A percentile compares a stretch with the other conserved stretches of the same genome.
Evolutionary conservation across 192 early-diverging fungal species (phyloP).

Genomic region (Spinellus fusiger): DNA sequence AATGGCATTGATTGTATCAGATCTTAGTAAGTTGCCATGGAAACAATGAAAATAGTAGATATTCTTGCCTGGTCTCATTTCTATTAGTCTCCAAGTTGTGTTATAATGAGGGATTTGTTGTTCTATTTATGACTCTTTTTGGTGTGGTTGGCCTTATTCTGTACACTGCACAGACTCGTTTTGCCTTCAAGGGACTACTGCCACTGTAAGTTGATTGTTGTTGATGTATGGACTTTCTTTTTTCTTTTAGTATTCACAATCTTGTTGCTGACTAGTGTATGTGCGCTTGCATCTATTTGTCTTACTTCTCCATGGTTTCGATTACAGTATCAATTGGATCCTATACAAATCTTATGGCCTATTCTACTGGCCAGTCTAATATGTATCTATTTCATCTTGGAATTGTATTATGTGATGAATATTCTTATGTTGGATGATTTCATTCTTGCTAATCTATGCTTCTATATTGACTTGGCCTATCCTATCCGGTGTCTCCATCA

Average conservation of each 20-base stretch:
- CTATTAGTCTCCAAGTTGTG: slow-evolving; percentile 6
- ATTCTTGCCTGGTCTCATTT: too few species aligned
- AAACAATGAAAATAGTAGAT: not conserved
- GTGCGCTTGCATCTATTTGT: slow-evolving; percentile 1
- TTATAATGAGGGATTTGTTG: slow-evolving; percentile 2
- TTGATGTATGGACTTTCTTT: not conserved
- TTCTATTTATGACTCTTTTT: slow-evolving; percentile 10
- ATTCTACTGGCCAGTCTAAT: slow-evolving; percentile 14
- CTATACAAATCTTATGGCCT: slow-evolving; percentile 13
- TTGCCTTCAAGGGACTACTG: slow-evolving; percentile 3
- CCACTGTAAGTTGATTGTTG: slow-evolving; percentile 12
- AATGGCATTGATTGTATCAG: slow-evolving; percentile 8
- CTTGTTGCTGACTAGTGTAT: slow-evolving; percentile 1
- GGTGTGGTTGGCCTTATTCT: slow-evolving; percentile 1
- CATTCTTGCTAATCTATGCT: slow-evolving; percentile 15
- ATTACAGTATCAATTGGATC: slow-evolving; percentile 1
- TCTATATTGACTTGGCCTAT: slow-evolving; percentile 27
- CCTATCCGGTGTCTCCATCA: slow-evolving; percentile 27
- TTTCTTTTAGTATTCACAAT: not conserved
- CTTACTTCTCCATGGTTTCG: slow-evolving; percentile 1
- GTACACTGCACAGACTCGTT: slow-evolving; percentile 11
- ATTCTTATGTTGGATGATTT: slow-evolving; percentile 19
- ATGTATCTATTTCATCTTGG: slow-evolving; percentile 19
- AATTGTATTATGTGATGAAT: slow-evolving; percentile 19
- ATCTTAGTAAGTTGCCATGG: slow-evolving; percentile 5